Evolutionary conservation across 2,329 filamentous ascomycete genomes (phyloP).

Genomic region (Aspergillus aculeatus): DNA sequence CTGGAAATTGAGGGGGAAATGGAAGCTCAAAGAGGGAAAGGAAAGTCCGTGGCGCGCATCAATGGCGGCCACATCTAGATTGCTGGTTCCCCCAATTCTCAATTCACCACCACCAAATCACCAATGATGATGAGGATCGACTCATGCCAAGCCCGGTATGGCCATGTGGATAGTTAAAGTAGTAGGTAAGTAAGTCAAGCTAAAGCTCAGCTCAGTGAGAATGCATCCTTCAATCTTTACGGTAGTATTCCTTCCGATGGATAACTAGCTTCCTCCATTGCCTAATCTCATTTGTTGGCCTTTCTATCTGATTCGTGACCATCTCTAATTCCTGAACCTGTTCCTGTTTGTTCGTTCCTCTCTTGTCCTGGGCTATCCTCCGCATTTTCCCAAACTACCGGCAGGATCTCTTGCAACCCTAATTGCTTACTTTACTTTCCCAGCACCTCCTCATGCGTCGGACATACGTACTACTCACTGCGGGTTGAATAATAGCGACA

Average conservation of each 20-base stretch:
- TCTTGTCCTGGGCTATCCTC: background rate
- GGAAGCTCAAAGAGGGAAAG: background rate
- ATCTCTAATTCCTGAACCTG: background rate
- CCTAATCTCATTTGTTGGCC: background rate
- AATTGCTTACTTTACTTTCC: background rate
- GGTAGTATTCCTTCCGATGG: too few species aligned
- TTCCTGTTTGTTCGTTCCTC: background rate
- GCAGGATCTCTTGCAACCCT: background rate
- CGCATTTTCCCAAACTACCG: background rate
- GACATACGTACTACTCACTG: background rate
- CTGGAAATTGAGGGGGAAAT: background rate
- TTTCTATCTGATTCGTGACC: background rate
- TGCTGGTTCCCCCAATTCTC: slow-evolving; percentile 4
- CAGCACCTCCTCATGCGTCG: background rate
- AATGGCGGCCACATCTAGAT: slow-evolving; percentile 26
- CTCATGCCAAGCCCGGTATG: background rate
- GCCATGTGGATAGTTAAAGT: slow-evolving; percentile 1
- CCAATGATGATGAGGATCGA: background rate
- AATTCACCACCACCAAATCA: background rate
- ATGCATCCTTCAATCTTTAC: background rate
- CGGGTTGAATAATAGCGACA: background rate
- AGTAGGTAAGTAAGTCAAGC: too few species aligned
- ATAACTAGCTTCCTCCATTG: background rate
- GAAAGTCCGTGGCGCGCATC: background rate
- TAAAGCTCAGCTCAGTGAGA: too few species aligned